Base-by-base conservation (phyloP, 1,284 basidiomycete genomes). In the Marasmius oreades region DNA sequence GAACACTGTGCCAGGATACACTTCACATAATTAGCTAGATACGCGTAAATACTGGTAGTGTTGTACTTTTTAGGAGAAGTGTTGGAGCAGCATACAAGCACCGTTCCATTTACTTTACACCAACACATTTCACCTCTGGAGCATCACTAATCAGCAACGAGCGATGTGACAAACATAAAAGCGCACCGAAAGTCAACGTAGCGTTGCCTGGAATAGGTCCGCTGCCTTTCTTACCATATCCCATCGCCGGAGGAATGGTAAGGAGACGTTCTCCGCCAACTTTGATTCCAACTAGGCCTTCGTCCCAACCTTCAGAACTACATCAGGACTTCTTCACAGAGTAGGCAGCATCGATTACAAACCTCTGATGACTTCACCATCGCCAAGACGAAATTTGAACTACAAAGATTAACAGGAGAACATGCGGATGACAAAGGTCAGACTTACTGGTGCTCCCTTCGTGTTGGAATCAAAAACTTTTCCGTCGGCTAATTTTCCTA, bases 281-380 rank as follows among this genome's bases (percentile, higher is more conserved):
- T 64, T 89, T 85, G 94, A 98, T 97, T 51, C 95, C 96, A 55
- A 78, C 85, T 58, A 98, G 80, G 54, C 95, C 95, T 65, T 92
- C 79, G 66, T 97, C 95, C 95, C 94, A 97, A 45, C 90, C 88
- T 88, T 55, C 44, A 44, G 42, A 16, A 52, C 53, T 44, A 54
- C 53, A 43, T 51, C 33, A 55, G 22, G 39, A 45, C 47, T 22
- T 34, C n/a, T n/a, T n/a, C n/a, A n/a, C 36, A 36, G 34, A 31
- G 28, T 36, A 47, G 47, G 6, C 22, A 57, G 23, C 55, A 51
- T 50, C 36, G 12, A 24, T 33, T 34, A 26, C 68, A 62, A 60
- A 79, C 90, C 93, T 77, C 91, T 91, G 73, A 98, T 96, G 53
- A 98, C 95, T 69, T 97, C 90, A 44, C 93, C 93, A 59, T 81